These are phyloP conservation scores for Herpotrichia juniperi DNA, from an alignment of 2,329 filamentous ascomycete species.

Conservation along the genomic window DNA sequence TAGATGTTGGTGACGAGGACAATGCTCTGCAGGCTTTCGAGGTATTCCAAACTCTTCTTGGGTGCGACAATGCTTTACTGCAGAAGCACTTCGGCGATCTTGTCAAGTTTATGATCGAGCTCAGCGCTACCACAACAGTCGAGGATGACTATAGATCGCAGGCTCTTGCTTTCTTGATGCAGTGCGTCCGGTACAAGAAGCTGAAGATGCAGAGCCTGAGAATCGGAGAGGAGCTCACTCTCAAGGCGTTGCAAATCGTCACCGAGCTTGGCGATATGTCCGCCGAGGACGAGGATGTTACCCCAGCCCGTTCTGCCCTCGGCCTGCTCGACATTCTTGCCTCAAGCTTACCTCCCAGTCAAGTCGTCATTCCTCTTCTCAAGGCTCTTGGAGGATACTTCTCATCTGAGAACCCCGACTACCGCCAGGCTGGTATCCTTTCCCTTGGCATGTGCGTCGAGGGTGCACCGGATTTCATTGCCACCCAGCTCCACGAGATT, in stretches of 20 bases:
- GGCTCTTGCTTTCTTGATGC: constrained; percentile 91
- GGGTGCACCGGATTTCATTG: constrained; percentile 96
- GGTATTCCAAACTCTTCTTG: constrained; percentile 93
- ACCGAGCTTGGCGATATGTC: constrained; percentile 81
- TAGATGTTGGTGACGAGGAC: constrained; percentile 82
- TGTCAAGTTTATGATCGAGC: constrained; percentile 90
- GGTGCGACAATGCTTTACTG: constrained; percentile 84
- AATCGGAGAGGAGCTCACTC: constrained; percentile 84
- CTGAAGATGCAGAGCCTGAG: constrained; percentile 93
- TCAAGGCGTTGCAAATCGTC: constrained; percentile 86
- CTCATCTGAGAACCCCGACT: constrained; percentile 73
- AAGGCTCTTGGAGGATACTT: constrained; percentile 86
- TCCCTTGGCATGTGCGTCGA: constrained; percentile 93
- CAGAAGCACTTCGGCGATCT: constrained; percentile 88
- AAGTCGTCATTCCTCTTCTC: constrained; percentile 91
- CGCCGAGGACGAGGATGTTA: constrained; percentile 80
- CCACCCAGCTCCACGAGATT: constrained; percentile 85
- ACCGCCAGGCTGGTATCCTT: constrained; percentile 88
- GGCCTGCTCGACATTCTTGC: constrained; percentile 88
- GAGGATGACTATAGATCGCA: constrained; percentile 88
- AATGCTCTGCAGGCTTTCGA: constrained; percentile 90
- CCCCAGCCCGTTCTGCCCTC: constrained; percentile 83
- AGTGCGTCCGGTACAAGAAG: constrained; percentile 88
- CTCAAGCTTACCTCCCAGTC: constrained; percentile 85
- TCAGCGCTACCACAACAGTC: constrained; percentile 75